phyloP scores from a whole-genome alignment of 768 basidiomycete genomes.

The Boletus sp. region DNA sequence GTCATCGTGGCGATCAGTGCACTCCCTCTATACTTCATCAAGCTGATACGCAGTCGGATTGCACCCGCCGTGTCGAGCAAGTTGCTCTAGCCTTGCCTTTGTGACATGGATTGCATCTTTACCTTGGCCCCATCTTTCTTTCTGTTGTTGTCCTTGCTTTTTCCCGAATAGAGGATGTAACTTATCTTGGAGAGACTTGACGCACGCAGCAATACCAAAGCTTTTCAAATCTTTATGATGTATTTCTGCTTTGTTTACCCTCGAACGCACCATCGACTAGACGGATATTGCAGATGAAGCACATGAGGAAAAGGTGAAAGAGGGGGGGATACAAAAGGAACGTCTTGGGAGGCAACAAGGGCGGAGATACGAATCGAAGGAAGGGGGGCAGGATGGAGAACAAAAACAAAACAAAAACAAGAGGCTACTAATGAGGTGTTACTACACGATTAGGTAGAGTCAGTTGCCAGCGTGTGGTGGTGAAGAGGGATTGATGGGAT shows the following conservation, averaged over 20 bases:
- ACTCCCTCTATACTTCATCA: conserved; percentile 87
- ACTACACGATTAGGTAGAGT: conserved; percentile 26
- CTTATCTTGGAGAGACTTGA: not conserved
- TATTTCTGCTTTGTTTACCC: conserved; percentile 34
- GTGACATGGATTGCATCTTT: not conserved
- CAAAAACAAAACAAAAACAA: not conserved
- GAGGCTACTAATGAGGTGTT: conserved; percentile 11
- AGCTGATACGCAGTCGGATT: conserved; percentile 77
- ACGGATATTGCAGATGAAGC: conserved; percentile 29
- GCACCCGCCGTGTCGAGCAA: conserved; percentile 95
- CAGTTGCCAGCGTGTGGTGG: conserved; percentile 37
- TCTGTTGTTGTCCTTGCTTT: not conserved
- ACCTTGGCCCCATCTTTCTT: not conserved
- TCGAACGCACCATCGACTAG: conserved; percentile 15
- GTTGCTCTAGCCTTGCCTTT: conserved; percentile 47
- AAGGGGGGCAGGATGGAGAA: not conserved
- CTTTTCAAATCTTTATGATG: conserved; percentile 37
- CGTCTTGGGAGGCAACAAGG: conserved; percentile 12
- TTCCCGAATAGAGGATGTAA: not conserved
- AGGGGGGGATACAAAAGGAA: conserved; percentile 4
- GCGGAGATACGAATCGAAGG: not conserved
- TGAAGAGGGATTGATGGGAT: conserved; percentile 49
- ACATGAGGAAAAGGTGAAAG: conserved; percentile 1
- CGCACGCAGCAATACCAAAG: not conserved
- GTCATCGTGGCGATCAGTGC: conserved; percentile 94